These are phyloP conservation scores for Magnolia officinalis DNA, from an alignment of 164 flowering plant genomes.

Conservation along the genomic window DNA sequence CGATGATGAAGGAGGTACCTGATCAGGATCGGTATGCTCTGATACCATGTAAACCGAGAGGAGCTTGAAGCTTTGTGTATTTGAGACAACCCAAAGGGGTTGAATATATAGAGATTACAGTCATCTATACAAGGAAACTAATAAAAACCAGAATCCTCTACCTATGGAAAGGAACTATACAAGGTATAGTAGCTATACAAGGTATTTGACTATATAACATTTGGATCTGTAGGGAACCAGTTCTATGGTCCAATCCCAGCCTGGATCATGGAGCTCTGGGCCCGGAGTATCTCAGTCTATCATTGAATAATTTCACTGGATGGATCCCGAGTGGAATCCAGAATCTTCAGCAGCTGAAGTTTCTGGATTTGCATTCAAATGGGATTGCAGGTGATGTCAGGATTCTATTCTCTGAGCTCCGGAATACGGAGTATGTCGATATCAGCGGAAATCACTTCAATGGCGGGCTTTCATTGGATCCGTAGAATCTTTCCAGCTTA, in stretches of 20 bases:
- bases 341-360: constrained; percentile 51
- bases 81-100: no score
- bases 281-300: constrained; percentile 61
- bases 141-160: no score
- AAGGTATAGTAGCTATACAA: no score
- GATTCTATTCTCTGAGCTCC: constrained; percentile 42
- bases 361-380: constrained; percentile 71
- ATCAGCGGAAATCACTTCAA: constrained; percentile 64
- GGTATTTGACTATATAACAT: no score
- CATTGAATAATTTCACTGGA: constrained; percentile 57
- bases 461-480: constrained; percentile 44
- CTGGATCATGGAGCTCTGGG: constrained; percentile 60
- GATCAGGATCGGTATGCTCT: no score
- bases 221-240: no score
- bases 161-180: no score
- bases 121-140: no score
- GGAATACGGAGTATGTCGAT: constrained; percentile 69
- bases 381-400: constrained; percentile 52
- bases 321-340: constrained; percentile 20
- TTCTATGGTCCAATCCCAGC: constrained; percentile 35
- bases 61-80: no score
- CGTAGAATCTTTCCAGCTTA: constrained; percentile 48
- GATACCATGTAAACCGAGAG: no score
- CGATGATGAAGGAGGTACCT: no score
- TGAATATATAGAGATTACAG: no score